Evolutionary conservation across 1,284 basidiomycete species (phyloP), one percentile per base, ranked within the genome.

Genomic region (Earliella scabrosa): DNA sequence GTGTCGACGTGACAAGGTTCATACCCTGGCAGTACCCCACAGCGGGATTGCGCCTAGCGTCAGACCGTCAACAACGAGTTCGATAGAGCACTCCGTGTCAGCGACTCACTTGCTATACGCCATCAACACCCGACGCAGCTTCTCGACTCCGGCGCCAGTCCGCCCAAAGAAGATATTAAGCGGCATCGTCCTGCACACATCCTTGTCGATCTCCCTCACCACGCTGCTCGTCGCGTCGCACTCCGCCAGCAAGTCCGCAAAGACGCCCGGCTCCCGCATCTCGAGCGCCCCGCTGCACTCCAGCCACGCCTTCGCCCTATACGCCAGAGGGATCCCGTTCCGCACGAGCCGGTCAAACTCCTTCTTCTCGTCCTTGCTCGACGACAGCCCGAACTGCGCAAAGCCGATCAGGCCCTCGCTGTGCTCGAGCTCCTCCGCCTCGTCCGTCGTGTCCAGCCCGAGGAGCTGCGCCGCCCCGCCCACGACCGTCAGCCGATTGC

Each of bases 161-260:
- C 95, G 92, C 1, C 95, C 97, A 73, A 98, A 99, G 76, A 97
- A 99, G 32, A 98, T 82, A 68, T 98, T 98, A 39, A 96, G 77
- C 0, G 97, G 97, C 89, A 98, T 97, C 38, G 93, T 97, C 71
- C 94, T 75, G 52, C 89, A 86, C 1, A 98, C 92, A 68, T 98
- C 97, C 75, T 98, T 96, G 76, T 97, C 95, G 59, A 99, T 98
- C 76, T 99, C 97, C 40, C 69, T 73, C 46, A 86, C 82, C 0
- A 91, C 86, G 40, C 82, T 80, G 14, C 76, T 77, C 38, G 81
- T 82, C 29, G 80, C 78, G n/a, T 68, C 71, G 24, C 75, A 77
- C 60, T 87, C 83, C 0, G 80, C 80, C 23, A 97, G 76, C 55
- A 98, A 74, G 69, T 98, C 97, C 49, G 84, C 80, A 70, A 98